Evolutionary conservation across 768 basidiomycete genomes (phyloP), one percentile per base, ranked within the genome.

Genomic region (Tricholoma flavovirens): DNA sequence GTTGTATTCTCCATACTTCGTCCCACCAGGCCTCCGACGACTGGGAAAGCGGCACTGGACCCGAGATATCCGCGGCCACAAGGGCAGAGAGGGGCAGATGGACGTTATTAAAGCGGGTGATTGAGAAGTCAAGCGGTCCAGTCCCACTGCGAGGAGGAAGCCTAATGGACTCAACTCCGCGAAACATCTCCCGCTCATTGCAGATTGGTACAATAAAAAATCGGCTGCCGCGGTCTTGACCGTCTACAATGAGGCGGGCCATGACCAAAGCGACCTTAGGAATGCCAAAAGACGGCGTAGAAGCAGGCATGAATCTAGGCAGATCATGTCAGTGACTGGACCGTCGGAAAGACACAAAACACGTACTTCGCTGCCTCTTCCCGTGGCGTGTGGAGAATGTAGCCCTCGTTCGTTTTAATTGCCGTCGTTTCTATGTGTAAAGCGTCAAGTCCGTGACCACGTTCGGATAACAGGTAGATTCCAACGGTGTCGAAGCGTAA

Each of bases 361-460:
- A 67, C 77, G 56, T 62, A 83, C 82, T 84, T 84, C 45, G 79
- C 76, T 30, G 82, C 83, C 66, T 82, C 80, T 59, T 81, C 78
- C 35, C 77, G 68, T 35, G 82, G 82, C 0, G 83, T 81, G 57
- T 83, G 69, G 33, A 84, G 75, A 42, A 81, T 71, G 57, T 78
- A 83, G 2, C 82, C 83, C 56, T 76, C 69, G 2, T 68, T 50
- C 1, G 75, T 78, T 55, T 73, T 74, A 0, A 77, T 81, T 10
- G 81, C 83, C 12, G 82, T 84, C 6, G 83, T 84, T 64, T 84
- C 82, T 9, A 83, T 75, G 60, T 84, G 82, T 60, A 80, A 77
- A 1, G 81, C 77, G 46, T 83, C 83, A n/a, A 84, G 66, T 12
- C 82, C 83, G 56, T 84, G 83, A 1, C 80, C 82, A 8, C 79